A percentile compares a stretch with the other conserved stretches of the same genome.
phyloP scores from a whole-genome alignment of 305 asterid species.

The Fraxinus latifolia region DNA sequence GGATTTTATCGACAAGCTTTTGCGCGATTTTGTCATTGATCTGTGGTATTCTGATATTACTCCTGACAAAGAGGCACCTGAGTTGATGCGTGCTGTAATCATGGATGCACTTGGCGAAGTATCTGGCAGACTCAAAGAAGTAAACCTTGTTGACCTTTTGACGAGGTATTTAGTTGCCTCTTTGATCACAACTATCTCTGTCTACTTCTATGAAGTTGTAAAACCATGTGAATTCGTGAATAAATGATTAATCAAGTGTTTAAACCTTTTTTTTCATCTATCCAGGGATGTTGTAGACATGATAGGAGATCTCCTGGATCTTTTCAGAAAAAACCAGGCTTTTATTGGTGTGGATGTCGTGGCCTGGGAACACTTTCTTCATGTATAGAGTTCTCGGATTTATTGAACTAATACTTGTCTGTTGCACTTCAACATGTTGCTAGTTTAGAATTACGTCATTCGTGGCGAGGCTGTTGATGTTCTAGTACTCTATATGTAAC shows the following conservation, averaged over 20 bases:
- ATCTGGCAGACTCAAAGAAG: slow-evolving; percentile 68
- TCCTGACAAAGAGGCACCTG: slow-evolving; percentile 70
- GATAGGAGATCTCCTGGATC: slow-evolving; percentile 84
- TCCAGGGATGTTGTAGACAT: slow-evolving; percentile 85
- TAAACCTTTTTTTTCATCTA: slow-evolving; percentile 18
- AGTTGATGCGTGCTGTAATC: slow-evolving; percentile 48
- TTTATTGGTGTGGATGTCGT: slow-evolving; percentile 88
- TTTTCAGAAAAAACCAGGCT: slow-evolving; percentile 80
- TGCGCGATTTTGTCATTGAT: slow-evolving; percentile 71
- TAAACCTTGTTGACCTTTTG: slow-evolving; percentile 87
- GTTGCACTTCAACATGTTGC: slow-evolving; percentile 9
- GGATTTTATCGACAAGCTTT: slow-evolving; percentile 59
- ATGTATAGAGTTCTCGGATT: slow-evolving; percentile 1
- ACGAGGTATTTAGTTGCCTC: slow-evolving; percentile 51
- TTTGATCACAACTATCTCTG: slow-evolving; percentile 14
- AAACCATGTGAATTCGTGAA: slow-evolving; percentile 1
- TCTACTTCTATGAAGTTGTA: background rate
- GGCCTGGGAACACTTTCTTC: slow-evolving; percentile 93
- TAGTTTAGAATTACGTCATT: slow-evolving; percentile 4
- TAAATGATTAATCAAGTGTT: slow-evolving; percentile 11
- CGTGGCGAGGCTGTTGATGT: background rate
- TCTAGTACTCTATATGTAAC: slow-evolving; percentile 7
- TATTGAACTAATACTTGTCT: background rate
- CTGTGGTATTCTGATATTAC: slow-evolving; percentile 80
- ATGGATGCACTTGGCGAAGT: slow-evolving; percentile 95